A percentile compares a stretch with the other conserved stretches of the same genome.
Conservation (phyloP, 129 eudicot genomes). For the Escallonia rubra region DNA sequence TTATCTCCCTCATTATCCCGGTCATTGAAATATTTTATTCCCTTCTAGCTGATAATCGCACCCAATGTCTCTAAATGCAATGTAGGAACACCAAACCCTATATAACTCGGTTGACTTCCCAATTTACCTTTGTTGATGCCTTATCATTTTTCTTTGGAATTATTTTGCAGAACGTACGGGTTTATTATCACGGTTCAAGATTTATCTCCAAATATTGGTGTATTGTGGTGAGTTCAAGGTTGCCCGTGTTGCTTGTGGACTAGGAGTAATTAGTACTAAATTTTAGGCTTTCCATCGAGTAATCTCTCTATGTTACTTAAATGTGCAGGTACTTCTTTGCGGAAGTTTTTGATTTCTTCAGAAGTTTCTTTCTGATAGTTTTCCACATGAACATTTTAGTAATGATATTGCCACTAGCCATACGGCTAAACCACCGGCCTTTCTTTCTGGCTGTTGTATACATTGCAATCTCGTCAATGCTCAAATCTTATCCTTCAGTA, state of each 20-base stretch:
- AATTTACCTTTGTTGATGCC: not conserved
- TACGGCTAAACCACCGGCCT: constrained; percentile 86
- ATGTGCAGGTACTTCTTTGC: constrained; percentile 97
- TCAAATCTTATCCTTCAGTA: constrained; percentile 95
- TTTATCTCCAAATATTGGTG: constrained; percentile 94
- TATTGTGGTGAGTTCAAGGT: constrained; percentile 63
- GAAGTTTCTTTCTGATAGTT: constrained; percentile 80
- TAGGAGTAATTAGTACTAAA: constrained; percentile 2
- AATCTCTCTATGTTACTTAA: constrained; percentile 8
- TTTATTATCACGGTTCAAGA: constrained; percentile 86
- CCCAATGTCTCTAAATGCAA: not conserved
- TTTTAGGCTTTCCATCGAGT: constrained; percentile 1
- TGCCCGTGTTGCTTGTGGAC: not conserved
- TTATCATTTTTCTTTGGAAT: not conserved
- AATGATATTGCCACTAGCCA: constrained; percentile 89
- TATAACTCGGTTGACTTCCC: not conserved
- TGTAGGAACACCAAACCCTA: not conserved
- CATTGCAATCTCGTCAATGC: constrained; percentile 80
- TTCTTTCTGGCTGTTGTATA: constrained; percentile 83
- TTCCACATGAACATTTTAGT: constrained; percentile 83
- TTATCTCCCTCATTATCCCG: not conserved
- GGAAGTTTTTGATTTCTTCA: constrained; percentile 93
- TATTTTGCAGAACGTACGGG: constrained; percentile 76
- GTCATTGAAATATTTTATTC: no score
- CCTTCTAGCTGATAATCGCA: not conserved